These are phyloP conservation scores for Aspergillus quadricinctus DNA, from an alignment of 2,329 filamentous ascomycete genomes.

Conservation along the genomic window DNA sequence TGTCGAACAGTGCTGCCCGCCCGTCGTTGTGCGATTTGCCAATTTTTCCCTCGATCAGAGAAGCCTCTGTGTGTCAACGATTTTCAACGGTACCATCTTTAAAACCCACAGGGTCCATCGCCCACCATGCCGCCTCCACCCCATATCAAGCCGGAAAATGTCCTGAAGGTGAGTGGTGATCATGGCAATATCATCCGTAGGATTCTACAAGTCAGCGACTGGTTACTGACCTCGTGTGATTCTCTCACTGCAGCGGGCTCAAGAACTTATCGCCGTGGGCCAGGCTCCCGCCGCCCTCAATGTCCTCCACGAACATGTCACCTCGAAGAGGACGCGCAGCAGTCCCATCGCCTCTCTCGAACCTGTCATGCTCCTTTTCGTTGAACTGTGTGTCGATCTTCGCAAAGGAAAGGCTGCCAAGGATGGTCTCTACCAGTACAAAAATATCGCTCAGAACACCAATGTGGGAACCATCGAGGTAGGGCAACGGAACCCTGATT, in stretches of 20 bases:
- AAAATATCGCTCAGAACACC: constrained; percentile 99
- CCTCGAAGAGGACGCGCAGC: constrained; percentile 95
- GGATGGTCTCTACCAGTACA: constrained; percentile 98
- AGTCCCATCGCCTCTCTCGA: constrained; percentile 93
- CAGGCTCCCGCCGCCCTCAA: constrained; percentile 89
- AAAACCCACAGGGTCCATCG: constrained; percentile 28
- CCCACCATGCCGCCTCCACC: constrained; percentile 84
- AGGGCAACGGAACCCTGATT: constrained; percentile 18
- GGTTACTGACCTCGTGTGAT: constrained; percentile 13
- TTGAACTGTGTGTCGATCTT: constrained; percentile 93
- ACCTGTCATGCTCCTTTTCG: constrained; percentile 96
- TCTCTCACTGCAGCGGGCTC: constrained; percentile 60
- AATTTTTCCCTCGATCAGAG: constrained; percentile 7
- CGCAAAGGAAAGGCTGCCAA: constrained; percentile 98
- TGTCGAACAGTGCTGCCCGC: constrained; percentile 27
- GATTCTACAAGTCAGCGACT: neutral
- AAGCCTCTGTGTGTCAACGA: constrained; percentile 10
- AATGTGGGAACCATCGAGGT: constrained; percentile 98
- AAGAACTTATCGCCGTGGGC: constrained; percentile 97
- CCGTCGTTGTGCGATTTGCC: constrained; percentile 22
- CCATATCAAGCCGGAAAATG: constrained; percentile 98
- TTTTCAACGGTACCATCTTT: constrained; percentile 11
- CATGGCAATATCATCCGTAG: neutral
- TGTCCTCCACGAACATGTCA: constrained; percentile 98
- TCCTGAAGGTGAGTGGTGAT: constrained; percentile 65